Evolutionary conservation across 345 rosid species (phyloP).

Genomic region (Salix dunnii): DNA sequence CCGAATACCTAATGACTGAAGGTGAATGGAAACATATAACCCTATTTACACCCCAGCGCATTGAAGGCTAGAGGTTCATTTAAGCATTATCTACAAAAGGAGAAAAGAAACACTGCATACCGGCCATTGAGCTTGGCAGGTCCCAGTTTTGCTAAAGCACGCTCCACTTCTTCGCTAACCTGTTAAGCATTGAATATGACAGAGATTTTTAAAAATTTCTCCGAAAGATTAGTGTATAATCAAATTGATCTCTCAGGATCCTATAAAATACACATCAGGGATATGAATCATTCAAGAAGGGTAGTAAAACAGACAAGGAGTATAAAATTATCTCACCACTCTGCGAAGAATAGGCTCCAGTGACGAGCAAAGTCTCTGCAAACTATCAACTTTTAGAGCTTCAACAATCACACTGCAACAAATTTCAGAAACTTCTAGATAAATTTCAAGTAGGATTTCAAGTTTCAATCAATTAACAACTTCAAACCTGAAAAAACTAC

Average conservation of each 20-base stretch:
- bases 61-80: neutral
- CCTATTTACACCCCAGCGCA: neutral
- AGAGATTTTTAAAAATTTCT: neutral
- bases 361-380: constrained; percentile 35
- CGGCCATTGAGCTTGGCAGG: constrained; percentile 19
- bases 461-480: neutral
- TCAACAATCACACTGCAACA: constrained; percentile 34
- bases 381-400: constrained; percentile 32
- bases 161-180: constrained; percentile 40
- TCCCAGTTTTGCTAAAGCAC: constrained; percentile 31
- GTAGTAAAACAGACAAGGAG: neutral
- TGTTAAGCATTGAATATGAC: neutral
- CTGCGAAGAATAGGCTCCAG: constrained; percentile 33
- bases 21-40: neutral
- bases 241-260: neutral
- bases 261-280: neutral
- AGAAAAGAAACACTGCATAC: neutral
- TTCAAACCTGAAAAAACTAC: neutral
- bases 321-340: constrained; percentile 19
- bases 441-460: neutral
- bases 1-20: neutral
- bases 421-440: neutral
- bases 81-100: neutral
- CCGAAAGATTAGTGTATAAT: neutral
- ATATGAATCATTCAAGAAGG: neutral